Evolutionary conservation across 2,329 filamentous ascomycete genomes (phyloP), one percentile per base, ranked within the genome.

Genomic region (Sphaerulina populicola): DNA sequence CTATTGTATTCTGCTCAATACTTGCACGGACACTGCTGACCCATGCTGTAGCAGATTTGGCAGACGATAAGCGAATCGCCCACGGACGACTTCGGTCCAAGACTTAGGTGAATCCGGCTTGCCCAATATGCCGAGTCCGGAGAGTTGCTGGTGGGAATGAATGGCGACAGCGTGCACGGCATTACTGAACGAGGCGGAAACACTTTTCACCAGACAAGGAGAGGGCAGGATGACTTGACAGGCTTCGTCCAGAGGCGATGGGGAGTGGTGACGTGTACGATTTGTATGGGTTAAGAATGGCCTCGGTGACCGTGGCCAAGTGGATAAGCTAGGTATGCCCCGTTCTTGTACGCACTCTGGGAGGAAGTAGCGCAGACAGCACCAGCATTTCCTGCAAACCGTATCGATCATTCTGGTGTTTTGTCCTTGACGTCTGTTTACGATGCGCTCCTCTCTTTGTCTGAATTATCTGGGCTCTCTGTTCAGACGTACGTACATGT

Each of bases 31-130:
- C 80, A 40, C 42, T 35, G 35, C 31, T 50, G 57, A 47, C 57
- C 33, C 47, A 15, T 38, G 31, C 36, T n/a, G 75, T 81, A 86
- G 77, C 86, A 94, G 88, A 85, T 94, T 94, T 84, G 88, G 88
- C 77, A 86, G 89, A 76, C 88, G 88, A 86, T 94, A 89, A 56
- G 44, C 23, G 36, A 31, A 30, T 14, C 35, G 33, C 31, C 12
- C 40, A 51, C 45, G 42, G 18, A 43, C 31, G 43, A 44, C 43
- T 33, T 33, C 37, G 38, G 38, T 44, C 42, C 33, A 29, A 42
- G 44, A 30, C 12, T 30, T 35, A 31, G 23, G 51, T 46, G 47
- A 36, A 10, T 39, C 43, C 44, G 42, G 52, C 33, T 50, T 55
- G 41, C 43, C 46, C 47, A 23, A 38, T 38, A 40, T 55, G 52